phyloP scores from a whole-genome alignment of 164 flowering plant species.

The Magnolia sinica region DNA sequence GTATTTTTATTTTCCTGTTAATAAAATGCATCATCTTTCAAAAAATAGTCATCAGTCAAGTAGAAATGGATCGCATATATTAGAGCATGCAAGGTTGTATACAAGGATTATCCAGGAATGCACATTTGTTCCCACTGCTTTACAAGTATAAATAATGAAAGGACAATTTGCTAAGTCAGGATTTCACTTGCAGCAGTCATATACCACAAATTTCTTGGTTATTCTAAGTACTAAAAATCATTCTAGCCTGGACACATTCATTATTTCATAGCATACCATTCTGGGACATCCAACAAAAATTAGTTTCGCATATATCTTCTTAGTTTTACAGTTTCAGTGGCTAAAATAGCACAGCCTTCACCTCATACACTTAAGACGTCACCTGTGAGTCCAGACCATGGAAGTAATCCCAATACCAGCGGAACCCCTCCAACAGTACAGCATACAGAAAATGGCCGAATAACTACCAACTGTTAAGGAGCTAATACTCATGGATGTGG shows the following conservation, averaged over 20 bases:
- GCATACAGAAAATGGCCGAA: slow-evolving; percentile 12
- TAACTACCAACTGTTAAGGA: slow-evolving; percentile 44
- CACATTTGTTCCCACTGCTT: not conserved
- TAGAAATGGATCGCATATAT: not conserved
- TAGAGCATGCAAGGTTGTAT: not conserved
- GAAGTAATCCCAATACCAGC: slow-evolving; percentile 5
- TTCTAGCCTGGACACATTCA: not conserved
- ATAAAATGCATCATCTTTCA: too few species aligned
- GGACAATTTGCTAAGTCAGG: not conserved
- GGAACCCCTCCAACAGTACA: slow-evolving; percentile 25
- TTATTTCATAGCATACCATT: not conserved
- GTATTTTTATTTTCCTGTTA: too few species aligned
- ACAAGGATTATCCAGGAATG: not conserved
- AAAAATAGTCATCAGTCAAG: not conserved
- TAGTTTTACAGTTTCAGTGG: not conserved
- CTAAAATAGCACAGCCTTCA: slow-evolving; percentile 1
- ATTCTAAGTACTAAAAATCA: not conserved
- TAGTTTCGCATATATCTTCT: not conserved
- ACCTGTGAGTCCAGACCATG: slow-evolving; percentile 25
- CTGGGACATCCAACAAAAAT: not conserved
- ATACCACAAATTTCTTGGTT: not conserved
- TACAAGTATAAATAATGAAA: too few species aligned
- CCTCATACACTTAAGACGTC: slow-evolving; percentile 11
- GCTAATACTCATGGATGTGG: not conserved
- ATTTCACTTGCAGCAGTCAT: not conserved